Base-by-base conservation (phyloP, 306 rosid species). In the Carpinus fangiana region DNA sequence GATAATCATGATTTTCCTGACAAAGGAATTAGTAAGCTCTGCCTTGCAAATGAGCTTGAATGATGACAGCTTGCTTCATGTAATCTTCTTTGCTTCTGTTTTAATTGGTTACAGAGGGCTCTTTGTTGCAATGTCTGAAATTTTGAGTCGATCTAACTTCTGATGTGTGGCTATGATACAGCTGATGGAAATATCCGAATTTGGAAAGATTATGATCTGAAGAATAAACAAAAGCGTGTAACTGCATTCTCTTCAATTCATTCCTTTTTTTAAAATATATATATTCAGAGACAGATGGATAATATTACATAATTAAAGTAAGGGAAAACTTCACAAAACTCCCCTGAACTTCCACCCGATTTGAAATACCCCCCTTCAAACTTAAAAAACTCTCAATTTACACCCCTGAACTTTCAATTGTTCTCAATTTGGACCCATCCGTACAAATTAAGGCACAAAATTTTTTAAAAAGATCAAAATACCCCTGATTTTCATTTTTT, bases 51-150 rank as follows among this genome's bases (percentile, higher is more conserved):
- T 86, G 99, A 96, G 81, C 97, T 93, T 79, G 26, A 23, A 23
- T 23, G 98, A 96, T 82, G 97, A 93, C 79, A 93, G 94, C 84
- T 82, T 93, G 90, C 99, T 74, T 96, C 98, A 86, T 81, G 99
- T 96, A 89, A 86, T 84, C 20, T 79, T 78, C 82, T 74, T 73
- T n/a, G 28, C 82, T 56, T 70, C 55, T 75, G 67, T 69, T 52
- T 70, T 47, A 3, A 76, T 72, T 65, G 41, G 46, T n/a, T 71
- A 23, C 56, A 41, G 69, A 46, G 62, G 50, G 41, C 28, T 52
- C 62, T 66, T 21, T 71, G 43, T 64, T 23, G 69, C 28, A 60
- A 53, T 72, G 66, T 73, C 28, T 52, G 81, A 62, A 23, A 79
- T 66, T 57, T 21, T 74, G 21, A 72, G 60, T 80, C 68, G 64